Conservation (phyloP, 371 early-diverging fungal species). For the Circinella minor region DNA sequence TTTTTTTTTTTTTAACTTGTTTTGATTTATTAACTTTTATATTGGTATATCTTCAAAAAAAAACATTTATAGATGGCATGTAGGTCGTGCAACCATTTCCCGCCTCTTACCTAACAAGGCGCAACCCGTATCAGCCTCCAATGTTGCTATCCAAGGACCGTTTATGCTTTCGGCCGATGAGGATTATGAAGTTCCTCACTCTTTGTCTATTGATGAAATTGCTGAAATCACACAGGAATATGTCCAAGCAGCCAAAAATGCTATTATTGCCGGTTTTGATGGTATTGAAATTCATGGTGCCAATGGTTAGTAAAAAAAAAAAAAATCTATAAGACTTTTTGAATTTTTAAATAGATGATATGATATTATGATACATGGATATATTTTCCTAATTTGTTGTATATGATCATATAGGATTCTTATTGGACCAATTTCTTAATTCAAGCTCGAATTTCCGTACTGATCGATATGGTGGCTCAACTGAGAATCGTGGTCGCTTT, state of each 20-base stretch:
- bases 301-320: conserved; percentile 34
- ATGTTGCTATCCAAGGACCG: conserved; percentile 21
- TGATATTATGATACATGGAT: no score
- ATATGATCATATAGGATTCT: conserved; percentile 33
- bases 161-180: conserved; percentile 39
- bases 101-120: conserved; percentile 1
- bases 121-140: conserved; percentile 21
- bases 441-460: conserved; percentile 54
- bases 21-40: no score
- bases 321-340: no score
- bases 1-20: no score
- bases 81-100: conserved; percentile 19
- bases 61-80: conserved; percentile 4
- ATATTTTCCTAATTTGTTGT: no score
- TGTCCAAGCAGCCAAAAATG: conserved; percentile 43
- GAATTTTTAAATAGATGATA: no score
- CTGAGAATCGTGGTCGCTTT: conserved; percentile 59
- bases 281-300: conserved; percentile 74
- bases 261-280: conserved; percentile 63
- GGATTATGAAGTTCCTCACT: conserved; percentile 21
- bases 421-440: conserved; percentile 54
- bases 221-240: conserved; percentile 38
- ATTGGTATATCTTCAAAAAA: no score
- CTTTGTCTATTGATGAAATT: conserved; percentile 47
- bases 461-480: conserved; percentile 63